A percentile compares a stretch with the other conserved stretches of the same genome.
phyloP scores from a whole-genome alignment of 805 yeast species.

The Yarrowia sp. region DNA sequence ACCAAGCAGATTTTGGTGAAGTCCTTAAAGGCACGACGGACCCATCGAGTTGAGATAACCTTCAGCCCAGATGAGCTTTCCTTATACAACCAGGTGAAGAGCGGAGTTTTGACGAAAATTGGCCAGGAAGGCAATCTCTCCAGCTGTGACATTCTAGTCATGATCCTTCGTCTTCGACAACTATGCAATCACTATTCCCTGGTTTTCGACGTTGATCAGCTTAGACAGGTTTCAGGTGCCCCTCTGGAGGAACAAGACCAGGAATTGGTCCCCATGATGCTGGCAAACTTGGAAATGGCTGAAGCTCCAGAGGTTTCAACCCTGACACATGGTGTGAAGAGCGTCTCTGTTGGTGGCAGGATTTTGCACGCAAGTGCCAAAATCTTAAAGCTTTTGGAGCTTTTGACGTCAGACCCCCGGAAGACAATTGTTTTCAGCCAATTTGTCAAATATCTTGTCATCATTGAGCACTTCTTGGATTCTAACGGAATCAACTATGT shows the following conservation, averaged over 20 bases:
- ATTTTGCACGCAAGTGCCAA: not conserved
- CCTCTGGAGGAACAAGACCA: not conserved
- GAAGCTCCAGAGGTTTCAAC: not conserved
- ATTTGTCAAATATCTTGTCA: not conserved
- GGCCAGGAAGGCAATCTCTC: not conserved
- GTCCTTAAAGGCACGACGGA: not conserved
- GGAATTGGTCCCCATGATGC: not conserved
- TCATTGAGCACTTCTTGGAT: not conserved
- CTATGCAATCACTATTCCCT: not conserved
- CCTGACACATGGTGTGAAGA: too few relatives aligned
- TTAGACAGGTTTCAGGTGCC: not conserved
- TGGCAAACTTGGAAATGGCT: not conserved
- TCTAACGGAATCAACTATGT: not conserved
- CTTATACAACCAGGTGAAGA: not conserved
- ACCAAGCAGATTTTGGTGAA: not conserved
- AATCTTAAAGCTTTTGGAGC: not conserved
- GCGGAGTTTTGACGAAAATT: not conserved
- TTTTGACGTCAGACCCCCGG: not conserved
- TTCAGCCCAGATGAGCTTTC: not conserved
- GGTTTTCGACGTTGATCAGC: not conserved
- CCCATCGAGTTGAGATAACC: not conserved
- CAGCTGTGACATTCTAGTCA: not conserved
- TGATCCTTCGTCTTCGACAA: not conserved
- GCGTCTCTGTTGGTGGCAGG: not conserved
- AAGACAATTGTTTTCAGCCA: not conserved